Evolutionary conservation across 441 rosid genomes (phyloP).

Genomic region (Gossypium davidsonii): DNA sequence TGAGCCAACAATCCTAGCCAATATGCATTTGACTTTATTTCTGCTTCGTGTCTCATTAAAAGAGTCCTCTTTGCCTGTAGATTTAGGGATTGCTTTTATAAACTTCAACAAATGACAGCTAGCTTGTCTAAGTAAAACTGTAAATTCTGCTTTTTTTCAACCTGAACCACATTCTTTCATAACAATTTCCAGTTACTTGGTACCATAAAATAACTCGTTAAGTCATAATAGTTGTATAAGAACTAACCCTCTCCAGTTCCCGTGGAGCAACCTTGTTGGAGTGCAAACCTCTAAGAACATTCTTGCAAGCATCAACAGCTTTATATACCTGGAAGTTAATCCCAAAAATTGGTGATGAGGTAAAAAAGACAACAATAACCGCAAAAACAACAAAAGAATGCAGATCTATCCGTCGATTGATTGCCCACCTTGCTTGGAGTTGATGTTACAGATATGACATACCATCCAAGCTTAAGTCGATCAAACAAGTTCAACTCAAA

Average conservation of each 20-base stretch:
- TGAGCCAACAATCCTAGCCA: slow-evolving; percentile 98
- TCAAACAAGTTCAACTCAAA: slow-evolving; percentile 96
- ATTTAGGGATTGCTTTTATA: slow-evolving; percentile 12
- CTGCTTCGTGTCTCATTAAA: slow-evolving; percentile 98
- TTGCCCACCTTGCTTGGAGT: slow-evolving; percentile 82
- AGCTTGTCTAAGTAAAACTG: neutral
- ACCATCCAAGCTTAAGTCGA: slow-evolving; percentile 96
- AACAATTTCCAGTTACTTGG: neutral
- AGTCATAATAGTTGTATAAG: neutral
- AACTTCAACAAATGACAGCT: slow-evolving; percentile 2
- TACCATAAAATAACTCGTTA: neutral
- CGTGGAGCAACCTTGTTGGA: slow-evolving; percentile 76
- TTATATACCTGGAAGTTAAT: slow-evolving; percentile 59
- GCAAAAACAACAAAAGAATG: slow-evolving; percentile 2
- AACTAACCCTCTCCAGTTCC: slow-evolving; percentile 95
- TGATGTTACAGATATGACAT: slow-evolving; percentile 96
- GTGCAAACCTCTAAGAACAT: slow-evolving; percentile 86
- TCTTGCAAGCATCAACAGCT: slow-evolving; percentile 98
- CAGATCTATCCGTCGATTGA: slow-evolving; percentile 14
- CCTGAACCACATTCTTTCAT: neutral
- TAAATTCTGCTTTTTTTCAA: neutral
- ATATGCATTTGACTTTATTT: slow-evolving; percentile 98
- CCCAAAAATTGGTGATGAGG: slow-evolving; percentile 21
- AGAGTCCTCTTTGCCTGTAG: slow-evolving; percentile 91
- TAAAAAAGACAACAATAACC: neutral